Evolutionary conservation across 192 early-diverging fungal genomes (phyloP), one percentile per base, ranked within the genome.

Genomic region (Funneliformis mosseae): DNA sequence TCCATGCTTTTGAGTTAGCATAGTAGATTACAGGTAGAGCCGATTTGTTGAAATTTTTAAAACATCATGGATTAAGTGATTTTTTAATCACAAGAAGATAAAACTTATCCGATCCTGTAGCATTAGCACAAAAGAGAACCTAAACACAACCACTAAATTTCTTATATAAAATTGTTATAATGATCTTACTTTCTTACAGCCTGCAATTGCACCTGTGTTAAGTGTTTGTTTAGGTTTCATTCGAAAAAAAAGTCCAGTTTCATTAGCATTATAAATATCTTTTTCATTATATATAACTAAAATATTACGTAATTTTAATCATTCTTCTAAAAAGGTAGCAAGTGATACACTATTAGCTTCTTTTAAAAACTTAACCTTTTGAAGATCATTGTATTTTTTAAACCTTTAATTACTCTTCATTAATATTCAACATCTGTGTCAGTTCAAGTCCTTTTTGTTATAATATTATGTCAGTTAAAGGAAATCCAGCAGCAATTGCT

Each of bases 51-150:
- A 77, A 3, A 33, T 38, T 38, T 61, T 63, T 77, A 50, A 77
- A 77, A 63, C 33, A 66, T 25, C 4, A 28, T 39, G 8, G 2
- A 63, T 77, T 77, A 8, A 16, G 6, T 21, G 55, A 77, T 41
- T 77, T 77, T 27, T 50, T 25, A 41, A 77, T 77, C 5, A 77
- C 27, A 41, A 77, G 25, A 33, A 28, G 76, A 25, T 33, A 18
- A 70, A 70, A 43, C 41, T 70, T 70, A 39, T 70, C 2, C 4
- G 1, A 28, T 28, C 68, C 68, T 28, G 27, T 70, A 28, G 33
- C 4, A 70, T 70, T 69, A 42, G 33, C 12, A 70, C 33, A 70
- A 39, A 70, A 33, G 8, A 70, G 33, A 41, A 70, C 68, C 6
- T 23, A 41, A 70, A 70, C 7, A 8, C 68, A 28, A 33, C n/a